A percentile compares a stretch with the other conserved stretches of the same genome.
Evolutionary conservation across 106 monocot genomes (phyloP).

Genomic region (Allium sativum): DNA sequence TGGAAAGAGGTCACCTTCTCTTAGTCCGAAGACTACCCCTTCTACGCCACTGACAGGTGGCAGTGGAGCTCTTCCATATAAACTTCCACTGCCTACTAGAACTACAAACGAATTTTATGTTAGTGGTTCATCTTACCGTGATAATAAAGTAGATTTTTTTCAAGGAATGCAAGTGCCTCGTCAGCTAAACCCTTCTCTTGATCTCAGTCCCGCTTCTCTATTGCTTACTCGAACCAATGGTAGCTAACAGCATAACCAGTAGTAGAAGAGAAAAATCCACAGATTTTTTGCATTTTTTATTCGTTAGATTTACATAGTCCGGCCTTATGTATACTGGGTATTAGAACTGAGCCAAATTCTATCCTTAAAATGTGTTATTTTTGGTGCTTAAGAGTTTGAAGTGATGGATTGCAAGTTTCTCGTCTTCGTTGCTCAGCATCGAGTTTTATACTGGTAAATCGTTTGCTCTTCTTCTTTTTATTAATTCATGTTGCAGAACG

Average conservation of each 20-base stretch:
- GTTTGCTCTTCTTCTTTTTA: not conserved
- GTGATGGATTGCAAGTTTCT: not conserved
- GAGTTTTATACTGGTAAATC: constrained; percentile 2
- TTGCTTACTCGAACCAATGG: constrained; percentile 2
- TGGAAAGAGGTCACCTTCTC: constrained; percentile 79
- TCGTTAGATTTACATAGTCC: constrained; percentile 3
- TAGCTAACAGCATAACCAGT: not conserved
- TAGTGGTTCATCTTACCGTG: constrained; percentile 12
- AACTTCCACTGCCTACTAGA: constrained; percentile 22
- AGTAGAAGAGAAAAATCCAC: not conserved
- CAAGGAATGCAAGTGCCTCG: constrained; percentile 20
- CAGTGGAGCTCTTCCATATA: constrained; percentile 51
- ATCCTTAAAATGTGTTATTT: not conserved
- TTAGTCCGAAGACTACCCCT: constrained; percentile 73
- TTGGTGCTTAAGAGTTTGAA: constrained; percentile 5
- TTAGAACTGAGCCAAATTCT: constrained; percentile 3
- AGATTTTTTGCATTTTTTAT: constrained; percentile 7
- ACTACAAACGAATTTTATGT: constrained; percentile 19
- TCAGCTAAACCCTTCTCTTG: constrained; percentile 25
- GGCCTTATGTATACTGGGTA: constrained; percentile 1
- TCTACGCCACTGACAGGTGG: constrained; percentile 79
- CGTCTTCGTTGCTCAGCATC: not conserved
- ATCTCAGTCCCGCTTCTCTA: constrained; percentile 16
- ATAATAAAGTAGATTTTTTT: constrained; percentile 20
- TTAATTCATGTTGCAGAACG: not conserved